Evolutionary conservation across 2,329 filamentous ascomycete genomes (phyloP).

Genomic region (Malbranchea cinnamomea): DNA sequence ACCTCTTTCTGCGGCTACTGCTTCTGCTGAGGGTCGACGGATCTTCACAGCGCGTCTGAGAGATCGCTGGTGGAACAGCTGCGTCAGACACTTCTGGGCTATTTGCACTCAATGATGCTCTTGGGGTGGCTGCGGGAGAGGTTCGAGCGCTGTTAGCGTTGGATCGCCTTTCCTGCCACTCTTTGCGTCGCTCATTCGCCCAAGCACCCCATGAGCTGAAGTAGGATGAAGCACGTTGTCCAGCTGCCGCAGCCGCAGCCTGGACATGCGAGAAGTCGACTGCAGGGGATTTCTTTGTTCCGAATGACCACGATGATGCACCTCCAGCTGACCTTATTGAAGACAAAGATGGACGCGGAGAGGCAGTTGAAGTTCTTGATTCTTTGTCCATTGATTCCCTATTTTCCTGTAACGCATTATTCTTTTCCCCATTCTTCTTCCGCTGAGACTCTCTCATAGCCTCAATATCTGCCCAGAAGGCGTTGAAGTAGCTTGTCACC

Average conservation of each 20-base stretch:
- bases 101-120: conserved; percentile 4
- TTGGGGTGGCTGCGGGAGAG: conserved; percentile 4
- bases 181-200: conserved; percentile 36
- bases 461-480: conserved; percentile 83
- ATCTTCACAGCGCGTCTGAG: no score
- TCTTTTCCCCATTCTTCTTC: conserved; percentile 29
- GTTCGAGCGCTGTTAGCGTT: conserved; percentile 3
- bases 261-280: conserved; percentile 41
- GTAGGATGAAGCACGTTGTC: conserved; percentile 45
- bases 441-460: conserved; percentile 58
- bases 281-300: conserved; percentile 18
- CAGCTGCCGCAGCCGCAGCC: conserved; percentile 38
- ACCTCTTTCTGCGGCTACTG: conserved; percentile 13
- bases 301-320: conserved; percentile 15
- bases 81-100: neutral
- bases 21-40: no score
- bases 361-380: conserved; percentile 11
- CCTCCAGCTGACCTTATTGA: conserved; percentile 10
- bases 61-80: conserved; percentile 17
- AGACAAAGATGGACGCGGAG: conserved; percentile 15
- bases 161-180: conserved; percentile 28
- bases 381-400: conserved; percentile 16
- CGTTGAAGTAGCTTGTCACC: conserved; percentile 74
- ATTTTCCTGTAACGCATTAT: conserved; percentile 13
- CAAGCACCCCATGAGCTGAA: conserved; percentile 48